phyloP scores from a whole-genome alignment of 2,329 filamentous ascomycete genomes.

The Xylaria sp. region DNA sequence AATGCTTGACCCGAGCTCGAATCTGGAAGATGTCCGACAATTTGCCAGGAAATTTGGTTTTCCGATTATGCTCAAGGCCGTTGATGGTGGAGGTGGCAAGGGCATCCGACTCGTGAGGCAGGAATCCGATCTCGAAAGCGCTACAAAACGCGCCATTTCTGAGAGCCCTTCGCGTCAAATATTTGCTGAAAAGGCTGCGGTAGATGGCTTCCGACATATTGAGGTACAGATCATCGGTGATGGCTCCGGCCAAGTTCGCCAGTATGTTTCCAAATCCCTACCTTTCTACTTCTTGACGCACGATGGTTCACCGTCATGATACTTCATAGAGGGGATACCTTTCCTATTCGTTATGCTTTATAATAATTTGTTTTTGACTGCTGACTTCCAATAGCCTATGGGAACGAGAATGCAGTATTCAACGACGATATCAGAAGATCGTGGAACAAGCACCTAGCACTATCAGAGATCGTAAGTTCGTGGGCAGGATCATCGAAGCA shows the following conservation, averaged over 20 bases:
- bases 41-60: conserved; percentile 52
- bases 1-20: conserved; percentile 38
- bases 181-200: conserved; percentile 67
- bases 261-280: conserved; percentile 38
- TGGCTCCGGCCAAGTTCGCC: conserved; percentile 66
- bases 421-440: conserved; percentile 74
- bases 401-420: conserved; percentile 75
- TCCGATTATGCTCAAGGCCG: conserved; percentile 68
- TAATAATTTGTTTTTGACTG: conserved; percentile 2
- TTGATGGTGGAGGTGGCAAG: conserved; percentile 70
- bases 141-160: conserved; percentile 62
- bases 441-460: conserved; percentile 69
- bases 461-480: conserved; percentile 56
- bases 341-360: not conserved
- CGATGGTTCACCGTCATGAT: too few relatives aligned
- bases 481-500: conserved; percentile 61
- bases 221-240: conserved; percentile 68
- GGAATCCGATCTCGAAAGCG: conserved; percentile 56
- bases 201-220: conserved; percentile 69
- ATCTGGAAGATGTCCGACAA: conserved; percentile 64
- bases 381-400: conserved; percentile 55
- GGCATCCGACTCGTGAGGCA: conserved; percentile 66
- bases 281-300: not conserved
- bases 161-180: conserved; percentile 68
- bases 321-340: not conserved